Evolutionary conservation across 75 land plant genomes (phyloP), one percentile per base, ranked within the genome.

Genomic region (Azolla pinnata): DNA sequence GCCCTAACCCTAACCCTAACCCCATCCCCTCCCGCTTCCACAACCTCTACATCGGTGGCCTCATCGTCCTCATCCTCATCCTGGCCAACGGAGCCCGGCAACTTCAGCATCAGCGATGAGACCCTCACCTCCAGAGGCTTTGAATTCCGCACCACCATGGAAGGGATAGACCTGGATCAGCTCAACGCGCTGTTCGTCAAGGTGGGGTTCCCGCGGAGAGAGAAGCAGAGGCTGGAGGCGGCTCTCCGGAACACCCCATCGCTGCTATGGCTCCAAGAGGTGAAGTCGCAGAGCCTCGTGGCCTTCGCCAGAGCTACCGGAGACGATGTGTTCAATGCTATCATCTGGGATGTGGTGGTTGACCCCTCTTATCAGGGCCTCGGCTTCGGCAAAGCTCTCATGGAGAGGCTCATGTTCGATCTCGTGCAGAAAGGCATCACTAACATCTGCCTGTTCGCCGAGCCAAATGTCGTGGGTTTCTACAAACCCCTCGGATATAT

Each of bases 331-430:
- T 91, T 84, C 78, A 87, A 91, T 68, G 97, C 97, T 26, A 76
- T 87, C 27, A 82, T 91, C 1, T 91, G 97, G 97, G 97, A 91
- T 66, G 97, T 91, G 55, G 97, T 91, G 44, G 97, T 91, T 50
- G 97, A 91, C 34, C 97, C 97, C 0, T 65, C 78, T 8, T 82
- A 67, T 55, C 97, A 91, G 50, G 86, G 88, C 62, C 18, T 80
- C 28, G 97, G 97, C 0, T 59, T 91, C 9, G 97, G 97, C n/a
- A 81, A 79, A 70, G 92, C 81, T 3, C 69, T 91, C 38, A 84
- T 91, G 88, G 97, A 91, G 73, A 59, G 96, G 48, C 52, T 89
- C 32, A 60, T 89, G 64, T 75, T 54, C 5, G 79, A 71, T 30
- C 69, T 90, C 54, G 32, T 76, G 21, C 34, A 28, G 31, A 75